Evolutionary conservation across 352 stramenopile genomes (phyloP).

Genomic region (Blastocystis sp.): DNA sequence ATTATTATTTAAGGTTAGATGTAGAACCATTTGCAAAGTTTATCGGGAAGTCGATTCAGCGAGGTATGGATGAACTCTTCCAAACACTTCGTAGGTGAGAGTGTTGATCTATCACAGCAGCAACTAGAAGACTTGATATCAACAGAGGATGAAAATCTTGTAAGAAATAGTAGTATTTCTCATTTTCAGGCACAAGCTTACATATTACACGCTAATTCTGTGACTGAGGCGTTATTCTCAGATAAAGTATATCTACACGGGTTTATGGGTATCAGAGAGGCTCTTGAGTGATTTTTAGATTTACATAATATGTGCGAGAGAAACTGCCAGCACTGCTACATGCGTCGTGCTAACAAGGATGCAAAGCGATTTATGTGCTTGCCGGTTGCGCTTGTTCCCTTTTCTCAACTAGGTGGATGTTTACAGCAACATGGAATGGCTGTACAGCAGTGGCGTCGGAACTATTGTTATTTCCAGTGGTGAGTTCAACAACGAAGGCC

Average conservation of each 20-base stretch:
- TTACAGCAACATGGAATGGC: slow-evolving; percentile 47
- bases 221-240: background rate
- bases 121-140: slow-evolving; percentile 26
- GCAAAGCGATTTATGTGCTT: slow-evolving; percentile 43
- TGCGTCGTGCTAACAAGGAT: slow-evolving; percentile 25
- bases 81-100: background rate
- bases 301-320: slow-evolving; percentile 40
- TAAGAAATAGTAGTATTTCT: background rate
- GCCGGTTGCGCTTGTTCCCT: background rate
- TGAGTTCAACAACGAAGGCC: slow-evolving; percentile 49
- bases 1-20: background rate
- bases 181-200: background rate
- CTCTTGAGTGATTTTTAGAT: background rate
- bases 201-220: slow-evolving; percentile 8
- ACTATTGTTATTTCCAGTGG: slow-evolving; percentile 29
- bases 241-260: background rate
- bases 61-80: background rate
- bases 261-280: background rate
- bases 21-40: slow-evolving; percentile 5
- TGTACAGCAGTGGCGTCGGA: slow-evolving; percentile 6
- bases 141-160: background rate
- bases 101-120: background rate
- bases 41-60: background rate
- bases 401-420: background rate
- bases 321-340: slow-evolving; percentile 43